A percentile compares a stretch with the other conserved stretches of the same genome.
Conservation (phyloP, 495 filamentous ascomycete genomes). For the Xylaria sp. region DNA sequence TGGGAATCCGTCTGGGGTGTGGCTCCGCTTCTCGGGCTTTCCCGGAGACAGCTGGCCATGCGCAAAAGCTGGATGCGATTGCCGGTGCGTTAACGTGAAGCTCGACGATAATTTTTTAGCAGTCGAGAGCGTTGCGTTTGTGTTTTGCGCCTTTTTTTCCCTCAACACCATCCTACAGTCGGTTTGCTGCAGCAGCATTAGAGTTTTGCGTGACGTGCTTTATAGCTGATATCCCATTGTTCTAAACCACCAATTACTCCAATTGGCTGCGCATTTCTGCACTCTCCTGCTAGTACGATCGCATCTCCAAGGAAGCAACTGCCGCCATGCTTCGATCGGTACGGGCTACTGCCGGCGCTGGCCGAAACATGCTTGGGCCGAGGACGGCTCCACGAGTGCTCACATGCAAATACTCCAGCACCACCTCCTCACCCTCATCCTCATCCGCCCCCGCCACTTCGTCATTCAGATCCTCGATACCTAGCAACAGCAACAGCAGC, state of each 20-base stretch:
- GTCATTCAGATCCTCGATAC: conserved; percentile 31
- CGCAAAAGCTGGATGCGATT: background rate
- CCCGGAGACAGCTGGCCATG: conserved; percentile 16
- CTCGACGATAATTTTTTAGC: conserved; percentile 19
- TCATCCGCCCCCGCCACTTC: conserved; percentile 28
- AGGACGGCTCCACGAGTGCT: conserved; percentile 47
- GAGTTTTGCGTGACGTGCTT: too few relatives aligned
- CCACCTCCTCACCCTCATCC: conserved; percentile 30
- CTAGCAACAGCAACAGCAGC: conserved; percentile 26
- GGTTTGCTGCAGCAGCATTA: background rate
- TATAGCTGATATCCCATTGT: background rate
- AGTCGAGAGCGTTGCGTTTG: background rate
- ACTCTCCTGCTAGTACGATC: background rate
- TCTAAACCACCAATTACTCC: background rate
- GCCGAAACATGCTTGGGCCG: conserved; percentile 46
- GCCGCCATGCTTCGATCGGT: conserved; percentile 54
- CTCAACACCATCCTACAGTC: conserved; percentile 2
- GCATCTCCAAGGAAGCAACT: background rate
- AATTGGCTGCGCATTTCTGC: conserved; percentile 14
- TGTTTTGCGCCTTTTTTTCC: conserved; percentile 25
- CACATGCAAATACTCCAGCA: conserved; percentile 47
- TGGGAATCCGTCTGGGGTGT: background rate
- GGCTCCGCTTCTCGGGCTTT: conserved; percentile 25
- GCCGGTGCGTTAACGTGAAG: conserved; percentile 6
- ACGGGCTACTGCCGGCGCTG: conserved; percentile 44